Conservation (phyloP, 768 basidiomycete genomes). For the Trametes elegans region DNA sequence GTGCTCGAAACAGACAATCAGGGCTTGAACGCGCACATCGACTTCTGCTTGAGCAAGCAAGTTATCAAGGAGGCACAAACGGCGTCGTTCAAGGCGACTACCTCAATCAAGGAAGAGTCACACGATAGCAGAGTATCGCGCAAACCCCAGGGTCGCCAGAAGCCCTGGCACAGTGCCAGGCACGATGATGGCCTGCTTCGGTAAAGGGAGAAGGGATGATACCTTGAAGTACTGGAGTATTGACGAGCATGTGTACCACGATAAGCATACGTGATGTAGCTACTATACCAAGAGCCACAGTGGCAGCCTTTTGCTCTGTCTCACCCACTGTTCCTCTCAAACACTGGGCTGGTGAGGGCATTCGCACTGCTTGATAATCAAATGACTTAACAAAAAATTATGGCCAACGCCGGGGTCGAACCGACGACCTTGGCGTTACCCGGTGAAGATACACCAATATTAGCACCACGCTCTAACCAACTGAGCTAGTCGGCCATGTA, state of each 20-base stretch:
- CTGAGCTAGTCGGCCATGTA: slow-evolving; percentile 82
- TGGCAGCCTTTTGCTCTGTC: too few relatives aligned
- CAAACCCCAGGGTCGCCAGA: background rate
- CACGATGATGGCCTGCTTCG: slow-evolving; percentile 2
- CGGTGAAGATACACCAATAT: too few relatives aligned
- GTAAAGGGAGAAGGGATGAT: slow-evolving; percentile 5
- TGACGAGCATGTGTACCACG: too few relatives aligned
- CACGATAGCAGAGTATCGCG: background rate
- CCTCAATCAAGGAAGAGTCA: background rate
- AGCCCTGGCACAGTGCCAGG: background rate
- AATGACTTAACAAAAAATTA: background rate
- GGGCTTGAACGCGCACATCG: slow-evolving; percentile 83
- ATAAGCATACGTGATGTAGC: too few relatives aligned
- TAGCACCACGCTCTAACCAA: slow-evolving; percentile 93
- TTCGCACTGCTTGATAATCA: too few relatives aligned
- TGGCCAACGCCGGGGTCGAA: slow-evolving; percentile 28
- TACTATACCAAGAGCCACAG: too few relatives aligned
- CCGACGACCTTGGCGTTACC: slow-evolving; percentile 26
- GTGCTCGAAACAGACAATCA: slow-evolving; percentile 67
- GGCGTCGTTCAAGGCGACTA: slow-evolving; percentile 2
- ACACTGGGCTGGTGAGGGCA: too few relatives aligned
- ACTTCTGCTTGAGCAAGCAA: slow-evolving; percentile 80
- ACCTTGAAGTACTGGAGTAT: background rate
- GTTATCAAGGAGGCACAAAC: slow-evolving; percentile 72
- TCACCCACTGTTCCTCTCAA: too few relatives aligned